These are phyloP conservation scores for Saccharomycopsis fodiens DNA, from an alignment of 805 yeast genomes.

Conservation along the genomic window DNA sequence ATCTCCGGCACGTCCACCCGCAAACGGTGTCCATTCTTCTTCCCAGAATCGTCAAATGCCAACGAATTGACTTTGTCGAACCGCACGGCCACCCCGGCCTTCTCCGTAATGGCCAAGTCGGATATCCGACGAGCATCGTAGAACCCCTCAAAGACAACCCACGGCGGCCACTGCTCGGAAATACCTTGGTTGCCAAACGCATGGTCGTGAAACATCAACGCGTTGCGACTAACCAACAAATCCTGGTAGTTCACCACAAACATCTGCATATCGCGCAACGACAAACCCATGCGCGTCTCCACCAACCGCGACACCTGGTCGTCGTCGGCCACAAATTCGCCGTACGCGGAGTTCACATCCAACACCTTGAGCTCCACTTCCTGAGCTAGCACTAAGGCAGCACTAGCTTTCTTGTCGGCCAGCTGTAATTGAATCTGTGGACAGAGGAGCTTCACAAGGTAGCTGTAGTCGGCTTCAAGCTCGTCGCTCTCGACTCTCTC, in stretches of 20 bases:
- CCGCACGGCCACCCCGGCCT: conserved; percentile 44
- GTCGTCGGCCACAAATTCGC: conserved; percentile 29
- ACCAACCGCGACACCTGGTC: conserved; percentile 34
- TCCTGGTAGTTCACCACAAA: conserved; percentile 41
- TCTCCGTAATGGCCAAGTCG: conserved; percentile 40
- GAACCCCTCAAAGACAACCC: conserved; percentile 57
- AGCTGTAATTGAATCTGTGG: conserved; percentile 57
- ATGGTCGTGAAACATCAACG: conserved; percentile 27
- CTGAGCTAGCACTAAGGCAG: conserved; percentile 41
- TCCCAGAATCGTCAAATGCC: conserved; percentile 27
- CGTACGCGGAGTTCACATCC: conserved; percentile 35
- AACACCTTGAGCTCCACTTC: conserved; percentile 53
- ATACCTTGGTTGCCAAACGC: conserved; percentile 26
- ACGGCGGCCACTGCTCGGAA: conserved; percentile 52
- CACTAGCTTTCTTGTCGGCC: conserved; percentile 39
- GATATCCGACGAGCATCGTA: conserved; percentile 38
- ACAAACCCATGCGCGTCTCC: conserved; percentile 50
- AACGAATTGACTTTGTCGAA: conserved; percentile 46
- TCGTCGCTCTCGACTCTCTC: conserved; percentile 33
- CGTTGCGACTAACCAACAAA: conserved; percentile 25
- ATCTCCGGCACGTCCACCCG: conserved; percentile 38
- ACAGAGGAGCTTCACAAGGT: conserved; percentile 44
- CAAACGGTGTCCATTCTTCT: conserved; percentile 26
- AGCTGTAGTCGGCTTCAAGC: conserved; percentile 41
- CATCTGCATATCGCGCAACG: conserved; percentile 47